Evolutionary conservation across 768 basidiomycete species (phyloP).

Genomic region (Cyclocybe aegerita): DNA sequence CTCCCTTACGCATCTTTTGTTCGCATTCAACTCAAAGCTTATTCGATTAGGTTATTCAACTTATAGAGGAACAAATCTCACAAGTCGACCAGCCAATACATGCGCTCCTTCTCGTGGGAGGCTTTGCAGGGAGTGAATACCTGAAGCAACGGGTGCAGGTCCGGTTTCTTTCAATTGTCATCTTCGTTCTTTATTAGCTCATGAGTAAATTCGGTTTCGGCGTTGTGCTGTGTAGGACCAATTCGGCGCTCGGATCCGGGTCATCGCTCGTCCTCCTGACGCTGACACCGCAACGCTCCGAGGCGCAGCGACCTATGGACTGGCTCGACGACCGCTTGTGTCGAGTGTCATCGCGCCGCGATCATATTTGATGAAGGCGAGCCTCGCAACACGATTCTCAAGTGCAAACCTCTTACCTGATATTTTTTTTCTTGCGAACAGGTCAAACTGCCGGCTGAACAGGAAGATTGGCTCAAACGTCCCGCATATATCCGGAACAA

Average conservation of each 20-base stretch:
- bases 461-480: constrained; percentile 80
- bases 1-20: not conserved
- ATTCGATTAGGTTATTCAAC: constrained; percentile 59
- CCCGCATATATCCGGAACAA: constrained; percentile 83
- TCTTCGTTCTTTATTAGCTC: constrained; percentile 4
- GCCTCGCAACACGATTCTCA: constrained; percentile 10
- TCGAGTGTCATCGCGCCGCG: constrained; percentile 81
- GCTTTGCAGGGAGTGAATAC: constrained; percentile 86
- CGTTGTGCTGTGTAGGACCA: constrained; percentile 45
- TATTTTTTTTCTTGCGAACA: constrained; percentile 23
- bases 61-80: constrained; percentile 75
- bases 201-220: constrained; percentile 7
- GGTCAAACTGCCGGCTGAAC: constrained; percentile 88
- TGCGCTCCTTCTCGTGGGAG: constrained; percentile 87
- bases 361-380: constrained; percentile 84
- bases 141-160: constrained; percentile 79
- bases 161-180: constrained; percentile 10
- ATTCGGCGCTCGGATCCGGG: constrained; percentile 63
- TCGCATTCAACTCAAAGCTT: constrained; percentile 2
- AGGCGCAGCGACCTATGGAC: constrained; percentile 86
- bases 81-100: constrained; percentile 72
- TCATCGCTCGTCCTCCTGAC: constrained; percentile 83
- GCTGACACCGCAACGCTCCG: constrained; percentile 87
- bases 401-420: constrained; percentile 3
- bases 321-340: constrained; percentile 73